Evolutionary conservation across 495 filamentous ascomycete species (phyloP).

Genomic region (Daldinia childiae): DNA sequence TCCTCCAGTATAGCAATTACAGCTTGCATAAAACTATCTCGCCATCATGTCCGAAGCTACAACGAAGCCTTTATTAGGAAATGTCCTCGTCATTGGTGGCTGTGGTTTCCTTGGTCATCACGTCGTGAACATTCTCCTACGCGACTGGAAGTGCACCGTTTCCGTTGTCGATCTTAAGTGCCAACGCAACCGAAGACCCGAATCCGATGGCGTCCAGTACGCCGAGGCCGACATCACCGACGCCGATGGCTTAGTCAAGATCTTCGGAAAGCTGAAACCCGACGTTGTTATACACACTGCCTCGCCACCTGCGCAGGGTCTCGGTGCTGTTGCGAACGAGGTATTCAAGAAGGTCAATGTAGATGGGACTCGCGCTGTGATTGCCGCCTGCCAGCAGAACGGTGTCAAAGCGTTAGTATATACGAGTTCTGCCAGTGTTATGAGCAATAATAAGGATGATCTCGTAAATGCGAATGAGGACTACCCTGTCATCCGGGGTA

Average conservation of each 20-base stretch:
- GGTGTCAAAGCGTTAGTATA: conserved; percentile 93
- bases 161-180: conserved; percentile 89
- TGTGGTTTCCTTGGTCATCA: conserved; percentile 77
- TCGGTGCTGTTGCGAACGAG: conserved; percentile 60
- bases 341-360: conserved; percentile 90
- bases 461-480: conserved; percentile 90
- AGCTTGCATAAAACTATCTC: background rate
- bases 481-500: conserved; percentile 78
- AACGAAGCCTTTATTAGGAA: conserved; percentile 59
- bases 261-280: conserved; percentile 78
- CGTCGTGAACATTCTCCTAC: conserved; percentile 68
- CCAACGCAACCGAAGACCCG: conserved; percentile 74
- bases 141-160: conserved; percentile 66
- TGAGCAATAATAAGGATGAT: conserved; percentile 82
- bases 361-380: conserved; percentile 80
- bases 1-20: conserved; percentile 2
- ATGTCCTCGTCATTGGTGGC: conserved; percentile 72
- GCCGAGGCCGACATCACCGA: conserved; percentile 90
- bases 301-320: conserved; percentile 68
- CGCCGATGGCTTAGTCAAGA: conserved; percentile 64
- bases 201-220: conserved; percentile 75
- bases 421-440: conserved; percentile 88
- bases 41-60: conserved; percentile 21
- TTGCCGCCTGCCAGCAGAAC: conserved; percentile 77
- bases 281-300: conserved; percentile 95